phyloP scores from a whole-genome alignment of 495 filamentous ascomycete genomes.

The Neurospora sublineolata region DNA sequence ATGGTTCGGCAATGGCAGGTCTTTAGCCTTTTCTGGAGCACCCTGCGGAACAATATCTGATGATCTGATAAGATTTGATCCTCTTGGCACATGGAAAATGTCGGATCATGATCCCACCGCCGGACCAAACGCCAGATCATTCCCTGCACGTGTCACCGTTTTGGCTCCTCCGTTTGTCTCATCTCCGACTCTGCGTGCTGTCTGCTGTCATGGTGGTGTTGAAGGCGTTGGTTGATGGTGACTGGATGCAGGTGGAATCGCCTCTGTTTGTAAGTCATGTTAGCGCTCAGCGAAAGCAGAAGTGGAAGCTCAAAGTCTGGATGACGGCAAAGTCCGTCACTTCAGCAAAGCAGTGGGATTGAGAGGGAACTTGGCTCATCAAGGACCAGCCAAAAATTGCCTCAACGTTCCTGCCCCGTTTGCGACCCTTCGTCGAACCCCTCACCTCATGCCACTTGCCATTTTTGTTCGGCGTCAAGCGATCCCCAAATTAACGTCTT shows the following conservation, averaged over 20 bases:
- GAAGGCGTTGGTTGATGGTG: not conserved
- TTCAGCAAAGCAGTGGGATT: not conserved
- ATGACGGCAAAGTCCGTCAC: not conserved
- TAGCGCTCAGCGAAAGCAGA: not conserved
- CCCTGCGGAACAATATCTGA: slow-evolving; percentile 23
- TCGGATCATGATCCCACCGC: slow-evolving; percentile 1
- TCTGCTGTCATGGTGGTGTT: not conserved
- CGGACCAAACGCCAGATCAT: not conserved
- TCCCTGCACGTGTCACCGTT: not conserved
- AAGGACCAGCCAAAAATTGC: not conserved
- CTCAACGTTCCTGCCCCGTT: not conserved
- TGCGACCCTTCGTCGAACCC: not conserved
- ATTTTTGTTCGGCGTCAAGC: not conserved
- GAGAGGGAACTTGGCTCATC: not conserved
- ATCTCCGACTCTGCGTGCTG: not conserved
- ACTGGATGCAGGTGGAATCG: not conserved
- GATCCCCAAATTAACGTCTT: not conserved
- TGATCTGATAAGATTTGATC: slow-evolving; percentile 39
- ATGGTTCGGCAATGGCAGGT: slow-evolving; percentile 2
- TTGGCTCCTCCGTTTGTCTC: not conserved
- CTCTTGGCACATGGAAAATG: slow-evolving; percentile 16
- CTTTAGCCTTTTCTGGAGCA: not conserved
- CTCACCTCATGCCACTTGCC: not conserved
- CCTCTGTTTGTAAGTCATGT: not conserved
- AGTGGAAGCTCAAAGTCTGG: not conserved